Conservation (phyloP, 2,329 filamentous ascomycete species). For the Setomelanomma holmii region DNA sequence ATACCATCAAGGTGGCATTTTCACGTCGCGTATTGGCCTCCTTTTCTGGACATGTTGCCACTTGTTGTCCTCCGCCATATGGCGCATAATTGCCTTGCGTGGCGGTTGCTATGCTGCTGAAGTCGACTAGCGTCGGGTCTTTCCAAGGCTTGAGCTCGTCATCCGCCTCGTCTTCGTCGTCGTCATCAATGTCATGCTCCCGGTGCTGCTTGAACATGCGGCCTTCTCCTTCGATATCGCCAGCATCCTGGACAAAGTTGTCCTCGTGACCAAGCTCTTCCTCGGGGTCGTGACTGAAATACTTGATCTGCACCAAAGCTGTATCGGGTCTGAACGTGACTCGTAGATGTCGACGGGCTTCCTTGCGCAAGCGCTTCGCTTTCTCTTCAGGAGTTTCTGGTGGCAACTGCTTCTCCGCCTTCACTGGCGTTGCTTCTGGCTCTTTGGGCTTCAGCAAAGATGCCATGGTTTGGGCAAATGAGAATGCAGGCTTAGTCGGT, state of each 20-base stretch:
- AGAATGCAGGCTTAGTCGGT: conserved; percentile 44
- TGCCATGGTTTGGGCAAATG: conserved; percentile 51
- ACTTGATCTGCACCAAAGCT: conserved; percentile 69
- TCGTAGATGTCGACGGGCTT: conserved; percentile 71
- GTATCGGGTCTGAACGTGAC: conserved; percentile 75
- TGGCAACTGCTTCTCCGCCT: conserved; percentile 60
- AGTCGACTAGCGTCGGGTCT: conserved; percentile 51
- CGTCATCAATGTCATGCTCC: conserved; percentile 69
- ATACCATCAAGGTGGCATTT: conserved; percentile 55
- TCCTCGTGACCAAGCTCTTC: conserved; percentile 73
- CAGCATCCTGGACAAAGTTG: conserved; percentile 74
- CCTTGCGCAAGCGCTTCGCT: conserved; percentile 73
- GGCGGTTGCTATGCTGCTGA: conserved; percentile 49
- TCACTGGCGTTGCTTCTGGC: conserved; percentile 53
- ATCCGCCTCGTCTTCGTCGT: conserved; percentile 66
- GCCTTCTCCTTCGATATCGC: conserved; percentile 72
- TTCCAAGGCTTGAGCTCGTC: conserved; percentile 40
- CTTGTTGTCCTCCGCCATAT: conserved; percentile 52
- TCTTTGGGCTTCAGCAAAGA: conserved; percentile 62
- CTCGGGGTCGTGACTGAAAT: conserved; percentile 74
- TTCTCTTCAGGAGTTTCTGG: conserved; percentile 73
- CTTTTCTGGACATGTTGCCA: conserved; percentile 52
- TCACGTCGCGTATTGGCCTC: conserved; percentile 55
- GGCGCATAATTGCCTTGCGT: conserved; percentile 54
- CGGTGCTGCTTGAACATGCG: conserved; percentile 63